These are phyloP conservation scores for Naganishia randhawae DNA, from an alignment of 768 basidiomycete genomes.

Conservation along the genomic window DNA sequence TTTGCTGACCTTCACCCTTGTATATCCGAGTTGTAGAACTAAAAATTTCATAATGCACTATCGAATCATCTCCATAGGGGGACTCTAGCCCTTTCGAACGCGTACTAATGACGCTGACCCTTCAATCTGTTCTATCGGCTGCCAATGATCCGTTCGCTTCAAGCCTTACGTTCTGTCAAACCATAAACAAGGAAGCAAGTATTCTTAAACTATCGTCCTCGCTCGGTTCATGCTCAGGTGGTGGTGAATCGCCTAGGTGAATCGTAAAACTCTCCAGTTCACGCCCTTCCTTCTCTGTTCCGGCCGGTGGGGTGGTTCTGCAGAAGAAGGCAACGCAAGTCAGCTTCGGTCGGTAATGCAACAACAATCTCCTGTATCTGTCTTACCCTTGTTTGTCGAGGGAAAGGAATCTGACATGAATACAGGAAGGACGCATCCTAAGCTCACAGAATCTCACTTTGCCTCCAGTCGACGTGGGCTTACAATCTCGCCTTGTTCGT, in stretches of 20 bases:
- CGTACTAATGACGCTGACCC: background rate
- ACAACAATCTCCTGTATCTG: background rate
- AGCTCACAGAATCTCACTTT: background rate
- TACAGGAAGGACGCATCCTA: background rate
- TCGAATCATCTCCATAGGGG: background rate
- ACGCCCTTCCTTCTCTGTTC: background rate
- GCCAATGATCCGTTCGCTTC: background rate
- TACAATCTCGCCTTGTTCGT: conserved; percentile 15
- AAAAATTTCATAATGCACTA: background rate
- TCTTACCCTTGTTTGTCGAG: background rate
- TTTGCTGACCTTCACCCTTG: background rate
- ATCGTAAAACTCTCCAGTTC: background rate
- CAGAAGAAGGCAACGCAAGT: background rate
- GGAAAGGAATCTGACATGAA: background rate
- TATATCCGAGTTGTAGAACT: conserved; percentile 11
- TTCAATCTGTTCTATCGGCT: background rate
- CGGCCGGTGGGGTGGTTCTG: background rate
- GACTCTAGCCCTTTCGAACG: background rate
- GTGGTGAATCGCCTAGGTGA: background rate
- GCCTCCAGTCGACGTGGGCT: background rate
- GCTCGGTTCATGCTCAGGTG: background rate
- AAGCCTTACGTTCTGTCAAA: background rate
- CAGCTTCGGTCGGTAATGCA: background rate
- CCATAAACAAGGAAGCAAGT: background rate
- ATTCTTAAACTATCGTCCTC: background rate